Evolutionary conservation across 257 asterid genomes (phyloP), one percentile per base, ranked within the genome.

Genomic region (Capsicum rhomboideum): DNA sequence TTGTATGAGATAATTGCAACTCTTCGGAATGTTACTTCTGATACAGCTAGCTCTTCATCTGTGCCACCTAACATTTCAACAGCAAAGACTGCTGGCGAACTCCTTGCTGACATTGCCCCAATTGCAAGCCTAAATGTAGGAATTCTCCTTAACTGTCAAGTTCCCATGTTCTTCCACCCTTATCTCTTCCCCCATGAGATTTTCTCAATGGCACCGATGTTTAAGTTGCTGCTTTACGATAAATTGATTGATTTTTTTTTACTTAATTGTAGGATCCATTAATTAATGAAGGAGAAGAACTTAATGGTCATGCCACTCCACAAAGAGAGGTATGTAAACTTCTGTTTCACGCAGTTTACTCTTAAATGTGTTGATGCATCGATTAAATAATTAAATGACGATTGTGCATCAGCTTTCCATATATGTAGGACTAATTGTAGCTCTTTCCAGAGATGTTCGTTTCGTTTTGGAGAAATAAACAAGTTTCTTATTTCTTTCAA

Each of bases 1-100:
- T 87, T 95, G 21, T 93, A 92, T 87, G 98, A 95, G 91, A 94
- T 94, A 55, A 92, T 93, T 71, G 91, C 97, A 28, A 95, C 98
- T 84, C 90, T 92, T 78, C 94, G 91, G 84, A 97, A 90, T 91
- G 93, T 87, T 53, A 89, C 91, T 80, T 86, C 91, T 71, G 95
- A 92, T 82, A 88, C 92, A 29, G 92, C 98, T 71, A 92, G 97
- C 82, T 97, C 99, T 34, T 96, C 97, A 14, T 91, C 97, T 66
- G 94, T 87, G 52, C 97, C 95, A n/a, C 91, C 88, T 69, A 85
- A 88, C 85, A 83, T 92, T 86, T 90, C 95, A 83, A 83, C 91
- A 37, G 85, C 88, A 21, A 93, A 93, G 86, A 90, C 92, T 79
- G 94, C 93, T 72, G 92, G 87, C 59, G 97, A 92, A 83, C 91